Base-by-base conservation (phyloP, 2,329 filamentous ascomycete genomes). In the Ustulina deusta region DNA sequence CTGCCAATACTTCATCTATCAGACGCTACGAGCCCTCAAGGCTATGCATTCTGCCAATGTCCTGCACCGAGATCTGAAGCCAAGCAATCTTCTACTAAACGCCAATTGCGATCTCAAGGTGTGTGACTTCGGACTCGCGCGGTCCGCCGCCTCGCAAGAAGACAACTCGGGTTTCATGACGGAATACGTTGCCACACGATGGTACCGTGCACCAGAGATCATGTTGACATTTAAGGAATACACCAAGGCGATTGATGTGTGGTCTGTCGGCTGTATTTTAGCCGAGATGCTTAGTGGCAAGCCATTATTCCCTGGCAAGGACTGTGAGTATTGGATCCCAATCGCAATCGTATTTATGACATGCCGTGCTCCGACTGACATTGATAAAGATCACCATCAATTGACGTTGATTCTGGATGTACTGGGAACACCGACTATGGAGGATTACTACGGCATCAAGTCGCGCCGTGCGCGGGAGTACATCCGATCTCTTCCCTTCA, bases 111-210 rank as follows among this genome's bases (percentile, higher is more conserved):
- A 99, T 83, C 86, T 99, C 74, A 99, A 99, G 83, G 96, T 99
- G 74, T 99, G 96, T 83, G 96, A 99, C 81, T 99, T 99, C 78
- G 96, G 96, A 78, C 89, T 99, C 65, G 96, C 96, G 56, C 91
- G 94, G 77, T 98, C 95, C 10, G 96, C 96, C 13, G 96, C 96
- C 9, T 97, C 95, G 10, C 97, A 97, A 74, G 96, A 99, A 78
- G 96, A 99, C 81, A 99, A 99, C 83, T 97, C 95, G n/a, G 96
- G 96, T 25, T 99, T 99, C 88, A 99, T 99, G 96, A 99, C 96
- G 17, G 96, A 99, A 97, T 99, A 99, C 80, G 96, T 99, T 65
- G 96, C 96, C 59, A 99, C 96, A 54, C 91, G 96, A 77, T 99
- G 96, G 96, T 99, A 99, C 83, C 94, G 96, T 81, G 96, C 96